phyloP scores from a whole-genome alignment of 805 yeast species.

The Candida ascalaphidarum region DNA sequence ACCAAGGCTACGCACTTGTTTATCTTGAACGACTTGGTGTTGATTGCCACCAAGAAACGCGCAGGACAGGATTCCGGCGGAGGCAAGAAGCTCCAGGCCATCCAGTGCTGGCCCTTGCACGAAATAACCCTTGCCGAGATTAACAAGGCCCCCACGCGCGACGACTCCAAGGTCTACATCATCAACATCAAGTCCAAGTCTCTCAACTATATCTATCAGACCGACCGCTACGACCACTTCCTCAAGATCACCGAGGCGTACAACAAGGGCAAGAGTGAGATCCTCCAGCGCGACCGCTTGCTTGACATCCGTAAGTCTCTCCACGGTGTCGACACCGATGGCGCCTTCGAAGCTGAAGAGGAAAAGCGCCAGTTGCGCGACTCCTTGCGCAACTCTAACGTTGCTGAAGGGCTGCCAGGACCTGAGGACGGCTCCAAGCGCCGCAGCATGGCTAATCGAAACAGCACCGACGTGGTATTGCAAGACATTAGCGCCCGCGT shows the following conservation, averaged over 20 bases:
- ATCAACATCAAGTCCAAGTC: constrained; percentile 42
- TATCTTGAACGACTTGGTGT: constrained; percentile 65
- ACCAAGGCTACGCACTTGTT: constrained; percentile 69
- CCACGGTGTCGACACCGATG: constrained; percentile 5
- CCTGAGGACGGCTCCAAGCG: constrained; percentile 8
- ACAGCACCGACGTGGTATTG: constrained; percentile 33
- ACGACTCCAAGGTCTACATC: constrained; percentile 21
- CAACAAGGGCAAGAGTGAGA: constrained; percentile 53
- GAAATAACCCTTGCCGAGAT: constrained; percentile 45
- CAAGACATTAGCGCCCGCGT: constrained; percentile 55
- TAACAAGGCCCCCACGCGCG: constrained; percentile 11
- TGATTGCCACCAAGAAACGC: constrained; percentile 59
- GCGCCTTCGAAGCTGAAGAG: constrained; percentile 16
- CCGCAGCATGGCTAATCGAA: constrained; percentile 25
- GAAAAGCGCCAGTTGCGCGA: constrained; percentile 31
- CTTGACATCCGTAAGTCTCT: constrained; percentile 9
- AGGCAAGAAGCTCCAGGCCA: constrained; percentile 47
- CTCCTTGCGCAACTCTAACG: constrained; percentile 43
- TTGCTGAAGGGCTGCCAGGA: constrained; percentile 25
- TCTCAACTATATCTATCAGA: constrained; percentile 47
- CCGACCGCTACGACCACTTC: constrained; percentile 52
- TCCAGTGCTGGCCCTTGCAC: constrained; percentile 69
- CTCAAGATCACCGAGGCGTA: constrained; percentile 45
- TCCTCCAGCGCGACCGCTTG: constrained; percentile 20
- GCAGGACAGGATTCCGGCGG: constrained; percentile 14